A percentile compares a stretch with the other conserved stretches of the same genome.
Conservation (phyloP, 2,329 filamentous ascomycete genomes). For the Penicillium fuscoglaucum region DNA sequence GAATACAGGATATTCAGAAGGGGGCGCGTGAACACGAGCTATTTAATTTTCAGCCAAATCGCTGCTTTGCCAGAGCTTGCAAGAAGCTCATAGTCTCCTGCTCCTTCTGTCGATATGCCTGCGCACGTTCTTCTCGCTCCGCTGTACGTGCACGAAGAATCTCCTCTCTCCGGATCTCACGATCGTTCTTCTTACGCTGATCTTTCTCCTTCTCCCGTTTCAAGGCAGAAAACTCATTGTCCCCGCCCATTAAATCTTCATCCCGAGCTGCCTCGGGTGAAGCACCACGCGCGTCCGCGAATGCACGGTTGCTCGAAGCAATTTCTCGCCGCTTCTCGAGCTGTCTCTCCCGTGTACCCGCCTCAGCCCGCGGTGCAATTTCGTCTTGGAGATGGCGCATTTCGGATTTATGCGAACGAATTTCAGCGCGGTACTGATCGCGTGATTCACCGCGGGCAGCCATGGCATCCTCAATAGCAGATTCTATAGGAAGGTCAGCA, state of each 20-base stretch:
- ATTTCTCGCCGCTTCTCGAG: slow-evolving; percentile 80
- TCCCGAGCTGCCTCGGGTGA: slow-evolving; percentile 70
- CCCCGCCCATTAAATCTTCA: slow-evolving; percentile 68
- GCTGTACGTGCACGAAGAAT: slow-evolving; percentile 70
- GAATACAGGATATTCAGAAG: not conserved
- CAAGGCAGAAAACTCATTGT: slow-evolving; percentile 61
- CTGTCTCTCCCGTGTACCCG: slow-evolving; percentile 77
- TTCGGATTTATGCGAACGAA: slow-evolving; percentile 50
- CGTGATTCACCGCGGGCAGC: slow-evolving; percentile 30
- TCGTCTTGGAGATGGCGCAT: slow-evolving; percentile 60
- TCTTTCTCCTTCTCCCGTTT: slow-evolving; percentile 66
- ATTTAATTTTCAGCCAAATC: slow-evolving; percentile 61
- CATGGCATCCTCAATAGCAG: slow-evolving; percentile 33
- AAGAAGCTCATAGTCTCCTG: slow-evolving; percentile 81
- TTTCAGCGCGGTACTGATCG: slow-evolving; percentile 48
- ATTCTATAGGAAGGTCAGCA: slow-evolving; percentile 25
- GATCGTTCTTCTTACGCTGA: slow-evolving; percentile 75
- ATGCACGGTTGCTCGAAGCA: slow-evolving; percentile 71
- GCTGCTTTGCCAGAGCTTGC: slow-evolving; percentile 72
- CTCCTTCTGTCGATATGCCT: slow-evolving; percentile 72
- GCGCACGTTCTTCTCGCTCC: slow-evolving; percentile 76
- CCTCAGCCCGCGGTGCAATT: slow-evolving; percentile 75
- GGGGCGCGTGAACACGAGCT: not conserved
- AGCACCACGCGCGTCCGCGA: slow-evolving; percentile 57
- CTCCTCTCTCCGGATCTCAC: slow-evolving; percentile 81